Base-by-base conservation (phyloP, 2,329 filamentous ascomycete species). In the Aureobasidium melanogenum region DNA sequence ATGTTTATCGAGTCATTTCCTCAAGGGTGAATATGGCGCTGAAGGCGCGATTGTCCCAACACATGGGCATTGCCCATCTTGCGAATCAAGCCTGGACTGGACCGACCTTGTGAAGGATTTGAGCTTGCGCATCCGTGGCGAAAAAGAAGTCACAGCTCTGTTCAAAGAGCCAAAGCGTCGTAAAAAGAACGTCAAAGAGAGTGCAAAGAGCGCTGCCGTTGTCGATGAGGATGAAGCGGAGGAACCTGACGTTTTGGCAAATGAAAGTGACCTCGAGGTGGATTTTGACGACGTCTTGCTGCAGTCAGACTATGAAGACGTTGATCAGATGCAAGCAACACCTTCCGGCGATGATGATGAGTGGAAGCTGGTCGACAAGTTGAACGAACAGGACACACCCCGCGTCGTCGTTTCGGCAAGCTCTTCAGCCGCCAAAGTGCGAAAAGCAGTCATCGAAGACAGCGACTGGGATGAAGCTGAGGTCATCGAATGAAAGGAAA, bases 51-150 rank as follows among this genome's bases (percentile, higher is more conserved):
- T 96, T 1, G 69, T 96, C 1, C 93, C 93, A 0, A 77, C 82
- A 1, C 70, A 79, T 36, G 91, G 91, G 2, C 73, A 68, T 2
- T 97, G 93, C 74, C 90, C 90, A 0, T 75, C 76, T 22, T 97
- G 93, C 69, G 74, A 79, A 1, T 77, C 78, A 0, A 73, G 77
- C 5, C 75, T 91, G 1, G 72, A 79, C 55, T 97, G 93, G 93
- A 78, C 80, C 0, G 83, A 88, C 51, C 83, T 97, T 75, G 88
- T 95, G 76, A 92, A 86, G 70, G 92, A 96, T 70, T 74, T 96
- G 67, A 94, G 82, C 55, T 75, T 96, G 52, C 82, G 93, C 34
- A 77, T 84, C 38, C 82, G 89, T 26, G 91, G 88, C 0, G 74
- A 80, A 60, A 87, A 88, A 62, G 87, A 91, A 65, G 76, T 92